phyloP scores from a whole-genome alignment of 1,139 yeast genomes.

The Petasospora rhodanensis region DNA sequence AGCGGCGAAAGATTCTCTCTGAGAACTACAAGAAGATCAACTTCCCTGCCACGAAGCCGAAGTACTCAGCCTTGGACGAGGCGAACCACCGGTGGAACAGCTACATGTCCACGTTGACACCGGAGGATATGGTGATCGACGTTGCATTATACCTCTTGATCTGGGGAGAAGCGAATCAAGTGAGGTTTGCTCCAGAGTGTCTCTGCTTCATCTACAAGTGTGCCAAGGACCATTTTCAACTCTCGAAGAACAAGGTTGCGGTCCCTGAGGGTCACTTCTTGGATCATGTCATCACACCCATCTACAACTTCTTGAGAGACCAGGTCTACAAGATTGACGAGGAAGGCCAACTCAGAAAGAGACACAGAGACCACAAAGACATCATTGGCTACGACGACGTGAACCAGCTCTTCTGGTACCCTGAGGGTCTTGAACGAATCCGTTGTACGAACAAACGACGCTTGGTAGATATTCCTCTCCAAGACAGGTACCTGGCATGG shows the following conservation, averaged over 20 bases:
- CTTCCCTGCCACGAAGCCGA: no score
- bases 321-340: slow-evolving; percentile 43
- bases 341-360: slow-evolving; percentile 37
- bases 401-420: slow-evolving; percentile 82
- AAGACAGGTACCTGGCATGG: slow-evolving; percentile 44
- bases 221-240: slow-evolving; percentile 52
- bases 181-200: slow-evolving; percentile 83
- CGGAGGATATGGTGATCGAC: slow-evolving; percentile 58
- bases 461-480: slow-evolving; percentile 41
- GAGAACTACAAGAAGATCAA: slow-evolving; percentile 28
- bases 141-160: slow-evolving; percentile 64
- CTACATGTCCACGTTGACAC: slow-evolving; percentile 51
- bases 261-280: slow-evolving; percentile 41
- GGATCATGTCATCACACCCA: slow-evolving; percentile 69
- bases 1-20: slow-evolving; percentile 28
- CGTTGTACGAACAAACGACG: slow-evolving; percentile 37
- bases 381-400: slow-evolving; percentile 84
- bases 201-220: slow-evolving; percentile 76
- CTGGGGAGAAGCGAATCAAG: slow-evolving; percentile 89
- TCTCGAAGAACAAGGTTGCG: background rate
- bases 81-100: slow-evolving; percentile 60
- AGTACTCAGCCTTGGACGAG: no score
- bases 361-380: slow-evolving; percentile 61
- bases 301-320: slow-evolving; percentile 57
- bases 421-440: slow-evolving; percentile 53